These are phyloP conservation scores for Cyclaneusma minus DNA, from an alignment of 2,329 filamentous ascomycete species.

Conservation along the genomic window DNA sequence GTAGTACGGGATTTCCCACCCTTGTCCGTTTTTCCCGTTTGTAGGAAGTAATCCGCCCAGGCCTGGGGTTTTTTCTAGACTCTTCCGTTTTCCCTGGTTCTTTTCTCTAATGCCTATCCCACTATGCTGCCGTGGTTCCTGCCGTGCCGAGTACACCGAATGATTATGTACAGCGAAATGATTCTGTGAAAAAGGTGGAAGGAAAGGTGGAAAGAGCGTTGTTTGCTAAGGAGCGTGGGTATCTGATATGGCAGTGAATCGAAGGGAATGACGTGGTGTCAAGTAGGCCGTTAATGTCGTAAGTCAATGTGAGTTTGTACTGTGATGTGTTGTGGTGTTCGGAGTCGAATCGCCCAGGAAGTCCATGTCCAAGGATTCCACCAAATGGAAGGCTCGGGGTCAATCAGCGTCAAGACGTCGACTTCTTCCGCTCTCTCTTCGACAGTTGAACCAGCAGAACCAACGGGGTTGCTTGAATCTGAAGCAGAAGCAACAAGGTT, in stretches of 20 bases:
- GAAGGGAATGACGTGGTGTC: slow-evolving; percentile 1
- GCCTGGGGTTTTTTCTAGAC: not conserved
- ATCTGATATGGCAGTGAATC: slow-evolving; percentile 6
- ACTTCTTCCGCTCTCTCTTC: not conserved
- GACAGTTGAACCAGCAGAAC: too few relatives aligned
- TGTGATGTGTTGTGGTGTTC: slow-evolving; percentile 1
- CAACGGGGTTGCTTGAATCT: too few relatives aligned
- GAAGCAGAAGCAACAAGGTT: not conserved
- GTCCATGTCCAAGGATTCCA: not conserved
- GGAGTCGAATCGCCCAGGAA: not conserved
- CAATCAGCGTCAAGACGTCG: not conserved
- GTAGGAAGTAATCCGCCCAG: not conserved
- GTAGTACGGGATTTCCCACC: too few relatives aligned
- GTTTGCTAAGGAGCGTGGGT: slow-evolving; percentile 17
- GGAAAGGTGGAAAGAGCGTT: slow-evolving; percentile 7
- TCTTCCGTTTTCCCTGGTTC: too few relatives aligned
- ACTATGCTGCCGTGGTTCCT: slow-evolving; percentile 2
- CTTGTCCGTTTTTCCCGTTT: not conserved
- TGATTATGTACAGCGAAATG: slow-evolving; percentile 3
- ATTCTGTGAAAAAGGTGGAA: slow-evolving; percentile 5
- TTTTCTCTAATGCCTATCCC: slow-evolving; percentile 1
- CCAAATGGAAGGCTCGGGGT: not conserved
- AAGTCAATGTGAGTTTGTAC: slow-evolving; percentile 2
- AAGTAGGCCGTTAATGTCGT: slow-evolving; percentile 7
- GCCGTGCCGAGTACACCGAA: slow-evolving; percentile 2